phyloP scores from a whole-genome alignment of 192 early-diverging fungal species.

The Coemansia sp. region DNA sequence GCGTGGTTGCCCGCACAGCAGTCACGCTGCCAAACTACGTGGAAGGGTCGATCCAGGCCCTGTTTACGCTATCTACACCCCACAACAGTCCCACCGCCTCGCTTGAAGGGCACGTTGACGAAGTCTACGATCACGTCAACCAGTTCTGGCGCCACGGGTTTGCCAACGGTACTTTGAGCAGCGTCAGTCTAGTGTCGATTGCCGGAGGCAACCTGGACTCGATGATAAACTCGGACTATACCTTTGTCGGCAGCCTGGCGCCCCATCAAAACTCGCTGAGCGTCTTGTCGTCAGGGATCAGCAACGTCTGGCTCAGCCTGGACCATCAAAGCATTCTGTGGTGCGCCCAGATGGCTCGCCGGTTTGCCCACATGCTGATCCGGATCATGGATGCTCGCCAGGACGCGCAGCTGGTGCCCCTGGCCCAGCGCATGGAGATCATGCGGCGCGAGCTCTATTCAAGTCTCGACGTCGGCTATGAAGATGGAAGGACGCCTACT shows the following conservation, averaged over 20 bases:
- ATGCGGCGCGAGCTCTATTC: conserved; percentile 56
- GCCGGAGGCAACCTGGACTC: conserved; percentile 85
- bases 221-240: conserved; percentile 73
- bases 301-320: conserved; percentile 79
- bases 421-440: conserved; percentile 57
- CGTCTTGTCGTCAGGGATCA: conserved; percentile 69
- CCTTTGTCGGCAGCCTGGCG: conserved; percentile 61
- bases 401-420: conserved; percentile 53
- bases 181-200: conserved; percentile 78
- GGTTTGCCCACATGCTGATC: conserved; percentile 54
- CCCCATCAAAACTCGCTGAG: conserved; percentile 66
- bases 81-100: conserved; percentile 75
- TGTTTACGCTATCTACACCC: conserved; percentile 86
- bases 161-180: conserved; percentile 30
- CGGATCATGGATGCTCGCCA: conserved; percentile 57
- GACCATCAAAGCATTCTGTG: conserved; percentile 87
- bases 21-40: conserved; percentile 65
- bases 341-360: conserved; percentile 84
- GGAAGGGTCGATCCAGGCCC: conserved; percentile 65
- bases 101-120: conserved; percentile 53
- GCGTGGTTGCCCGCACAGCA: conserved; percentile 81
- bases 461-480: conserved; percentile 33
- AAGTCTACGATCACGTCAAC: conserved; percentile 63
- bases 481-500: not conserved
- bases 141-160: conserved; percentile 60